A percentile compares a stretch with the other conserved stretches of the same genome.
Evolutionary conservation across 2,329 filamentous ascomycete species (phyloP).

Genomic region (Aspergillus costaricaensis): DNA sequence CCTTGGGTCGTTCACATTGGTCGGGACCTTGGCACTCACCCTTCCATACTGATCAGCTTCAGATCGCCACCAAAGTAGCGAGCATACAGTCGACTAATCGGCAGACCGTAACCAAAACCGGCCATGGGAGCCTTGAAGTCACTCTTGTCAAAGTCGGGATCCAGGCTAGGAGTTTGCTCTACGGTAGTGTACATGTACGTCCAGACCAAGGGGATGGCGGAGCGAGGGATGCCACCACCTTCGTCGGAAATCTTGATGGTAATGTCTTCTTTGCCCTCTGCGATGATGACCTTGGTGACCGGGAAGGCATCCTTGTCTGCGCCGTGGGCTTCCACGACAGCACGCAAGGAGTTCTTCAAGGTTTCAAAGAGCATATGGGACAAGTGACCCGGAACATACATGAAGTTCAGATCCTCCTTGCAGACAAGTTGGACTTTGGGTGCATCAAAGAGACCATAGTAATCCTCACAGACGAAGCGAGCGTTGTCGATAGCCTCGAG

Average conservation of each 20-base stretch:
- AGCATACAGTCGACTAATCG: slow-evolving; percentile 91
- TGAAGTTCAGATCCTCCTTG: slow-evolving; percentile 91
- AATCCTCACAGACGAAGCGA: slow-evolving; percentile 97
- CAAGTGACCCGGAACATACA: slow-evolving; percentile 98
- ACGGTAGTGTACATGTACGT: slow-evolving; percentile 99
- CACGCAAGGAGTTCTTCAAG: slow-evolving; percentile 94
- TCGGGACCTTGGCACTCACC: slow-evolving; percentile 59
- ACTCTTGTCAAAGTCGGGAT: slow-evolving; percentile 97
- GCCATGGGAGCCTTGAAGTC: slow-evolving; percentile 99
- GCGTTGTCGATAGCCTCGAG: slow-evolving; percentile 98
- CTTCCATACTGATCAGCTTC: slow-evolving; percentile 99
- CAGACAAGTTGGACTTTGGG: slow-evolving; percentile 96
- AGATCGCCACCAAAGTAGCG: slow-evolving; percentile 96
- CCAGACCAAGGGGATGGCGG: slow-evolving; percentile 95
- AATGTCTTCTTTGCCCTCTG: slow-evolving; percentile 97
- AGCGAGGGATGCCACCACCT: slow-evolving; percentile 90
- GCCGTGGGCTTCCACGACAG: slow-evolving; percentile 92
- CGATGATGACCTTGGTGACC: slow-evolving; percentile 94
- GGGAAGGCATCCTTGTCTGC: slow-evolving; percentile 95
- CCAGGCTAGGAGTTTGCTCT: slow-evolving; percentile 88
- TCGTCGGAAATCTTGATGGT: slow-evolving; percentile 98
- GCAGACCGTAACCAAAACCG: slow-evolving; percentile 95
- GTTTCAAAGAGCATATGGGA: slow-evolving; percentile 99
- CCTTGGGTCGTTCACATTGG: too few relatives aligned
- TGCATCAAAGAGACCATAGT: slow-evolving; percentile 95